Base-by-base conservation (phyloP, 2,329 filamentous ascomycete species). In the Fusarium dlaminii region DNA sequence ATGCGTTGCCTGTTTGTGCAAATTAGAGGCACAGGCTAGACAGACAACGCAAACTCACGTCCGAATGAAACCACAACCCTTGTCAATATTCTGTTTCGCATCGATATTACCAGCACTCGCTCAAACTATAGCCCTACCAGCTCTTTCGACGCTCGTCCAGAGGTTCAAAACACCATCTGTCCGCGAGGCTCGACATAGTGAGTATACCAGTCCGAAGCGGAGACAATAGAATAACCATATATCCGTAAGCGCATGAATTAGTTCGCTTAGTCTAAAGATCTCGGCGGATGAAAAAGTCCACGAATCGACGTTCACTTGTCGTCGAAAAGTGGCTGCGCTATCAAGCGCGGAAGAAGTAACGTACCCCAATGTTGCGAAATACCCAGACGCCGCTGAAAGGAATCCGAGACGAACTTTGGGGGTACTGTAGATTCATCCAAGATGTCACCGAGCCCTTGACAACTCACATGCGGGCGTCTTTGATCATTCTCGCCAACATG, bases 261-360 rank as follows among this genome's bases (percentile, higher is more conserved):
- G 57, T 48, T 45, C 34, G 46, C 52, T 66, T 61, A 29, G 65
- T 58, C 39, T 34, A 32, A 43, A 63, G 43, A 34, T 56, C 39
- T 13, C 55, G 60, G 51, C 66, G 72, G 75, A 69, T 45, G 20
- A 70, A 70, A 63, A 70, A 66, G 45, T 70, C 75, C 75, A 77
- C 75, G 75, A 78, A 78, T 77, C 36, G 46, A 54, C 51, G 61
- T 54, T 29, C 34, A 34, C 51, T 37, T 58, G 55, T 30, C 39
- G 39, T 63, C 43, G 39, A 69, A 52, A 69, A 49, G 52, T 63
- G 64, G 42, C 66, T 56, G 59, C 46, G 45, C 63, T 52, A 39
- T 70, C 54, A 32, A 62, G 56, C 34, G 55, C 42, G 40, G 34
- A 22, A 63, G 36, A 43, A 58, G 58, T 32, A 48, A 36, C 20